Evolutionary conservation across 2,329 filamentous ascomycete genomes (phyloP).

Genomic region (Cadophora sp.): DNA sequence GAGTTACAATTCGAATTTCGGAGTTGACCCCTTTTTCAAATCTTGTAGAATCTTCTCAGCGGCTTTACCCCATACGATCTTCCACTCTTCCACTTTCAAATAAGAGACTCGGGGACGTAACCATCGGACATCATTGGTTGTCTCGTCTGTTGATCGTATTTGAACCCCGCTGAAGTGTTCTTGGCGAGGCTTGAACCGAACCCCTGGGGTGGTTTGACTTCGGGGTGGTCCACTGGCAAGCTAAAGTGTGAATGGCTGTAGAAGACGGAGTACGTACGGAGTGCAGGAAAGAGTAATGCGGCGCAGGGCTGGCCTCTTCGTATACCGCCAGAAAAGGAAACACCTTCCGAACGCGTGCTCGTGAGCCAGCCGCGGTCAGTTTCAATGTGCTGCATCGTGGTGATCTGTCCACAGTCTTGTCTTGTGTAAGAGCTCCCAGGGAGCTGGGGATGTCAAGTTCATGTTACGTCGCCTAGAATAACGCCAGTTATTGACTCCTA

Average conservation of each 20-base stretch:
- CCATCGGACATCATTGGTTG: background rate
- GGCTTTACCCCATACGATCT: background rate
- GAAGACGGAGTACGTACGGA: background rate
- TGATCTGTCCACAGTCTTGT: slow-evolving; percentile 4
- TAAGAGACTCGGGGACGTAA: background rate
- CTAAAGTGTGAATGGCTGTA: background rate
- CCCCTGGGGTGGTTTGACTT: background rate
- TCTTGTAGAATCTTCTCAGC: too few relatives aligned
- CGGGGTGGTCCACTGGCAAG: too few relatives aligned
- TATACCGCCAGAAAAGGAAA: slow-evolving; percentile 5
- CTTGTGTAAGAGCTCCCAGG: background rate
- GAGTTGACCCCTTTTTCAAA: too few relatives aligned
- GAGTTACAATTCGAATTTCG: background rate
- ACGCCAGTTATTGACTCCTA: background rate
- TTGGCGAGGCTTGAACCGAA: background rate
- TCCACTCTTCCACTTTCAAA: background rate
- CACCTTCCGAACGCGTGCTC: background rate
- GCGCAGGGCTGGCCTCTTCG: background rate
- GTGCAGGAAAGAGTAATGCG: background rate
- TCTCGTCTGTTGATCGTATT: background rate
- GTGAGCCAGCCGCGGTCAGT: background rate
- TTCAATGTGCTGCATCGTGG: background rate
- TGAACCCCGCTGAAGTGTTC: background rate
- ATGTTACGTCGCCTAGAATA: background rate
- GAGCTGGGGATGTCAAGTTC: background rate